Percentiles rank a stretch among this genome's conserved stretches.
These are phyloP conservation scores for Paramecium sonneborni DNA, from an alignment of 73 alveolate genomes.

Conservation along the genomic window DNA sequence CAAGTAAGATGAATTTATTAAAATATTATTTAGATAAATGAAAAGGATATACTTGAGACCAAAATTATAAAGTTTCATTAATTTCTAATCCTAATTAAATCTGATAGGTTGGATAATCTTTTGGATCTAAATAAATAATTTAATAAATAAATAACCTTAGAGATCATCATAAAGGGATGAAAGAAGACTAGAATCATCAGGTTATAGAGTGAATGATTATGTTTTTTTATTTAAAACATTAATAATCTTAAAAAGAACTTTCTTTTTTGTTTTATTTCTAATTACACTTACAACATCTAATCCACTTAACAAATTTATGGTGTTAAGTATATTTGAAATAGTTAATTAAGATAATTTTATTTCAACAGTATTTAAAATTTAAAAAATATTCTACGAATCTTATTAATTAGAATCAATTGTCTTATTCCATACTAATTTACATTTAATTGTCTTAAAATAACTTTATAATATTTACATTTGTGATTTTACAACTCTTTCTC, in stretches of 20 bases:
- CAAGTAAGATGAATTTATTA: background rate
- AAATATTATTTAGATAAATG: background rate
- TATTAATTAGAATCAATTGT: background rate
- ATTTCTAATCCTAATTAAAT: slow-evolving; percentile 1
- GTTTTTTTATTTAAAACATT: background rate
- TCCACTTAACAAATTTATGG: background rate
- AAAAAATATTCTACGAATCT: background rate
- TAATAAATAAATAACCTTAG: background rate
- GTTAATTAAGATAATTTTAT: background rate
- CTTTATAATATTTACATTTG: background rate
- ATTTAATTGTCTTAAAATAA: background rate
- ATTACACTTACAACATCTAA: background rate
- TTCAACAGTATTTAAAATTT: background rate
- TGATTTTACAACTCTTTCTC: background rate
- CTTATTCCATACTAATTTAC: background rate
- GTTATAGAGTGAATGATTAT: background rate
- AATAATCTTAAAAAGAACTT: background rate
- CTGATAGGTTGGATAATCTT: background rate
- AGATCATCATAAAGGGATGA: background rate
- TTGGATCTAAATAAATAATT: background rate
- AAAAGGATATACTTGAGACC: slow-evolving; percentile 13
- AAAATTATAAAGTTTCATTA: background rate
- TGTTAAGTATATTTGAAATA: background rate
- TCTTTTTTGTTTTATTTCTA: background rate
- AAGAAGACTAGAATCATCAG: background rate